A percentile compares a stretch with the other conserved stretches of the same genome.
Evolutionary conservation across 1,139 yeast genomes (phyloP).

Genomic region (Taphrina flavorubra): DNA sequence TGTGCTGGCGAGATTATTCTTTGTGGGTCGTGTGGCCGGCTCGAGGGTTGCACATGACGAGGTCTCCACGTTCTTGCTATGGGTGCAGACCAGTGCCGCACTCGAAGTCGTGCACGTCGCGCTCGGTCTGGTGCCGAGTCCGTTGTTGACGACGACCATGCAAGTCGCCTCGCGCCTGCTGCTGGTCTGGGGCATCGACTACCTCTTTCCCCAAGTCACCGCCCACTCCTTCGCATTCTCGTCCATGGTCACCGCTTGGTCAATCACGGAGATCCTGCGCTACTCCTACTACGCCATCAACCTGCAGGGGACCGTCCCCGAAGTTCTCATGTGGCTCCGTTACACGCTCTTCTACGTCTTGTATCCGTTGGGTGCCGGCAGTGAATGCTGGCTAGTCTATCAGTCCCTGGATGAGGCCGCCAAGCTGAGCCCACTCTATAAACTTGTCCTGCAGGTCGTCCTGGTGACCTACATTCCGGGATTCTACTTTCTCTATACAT

Average conservation of each 20-base stretch:
- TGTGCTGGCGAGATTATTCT: conserved; percentile 55
- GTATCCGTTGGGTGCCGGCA: conserved; percentile 89
- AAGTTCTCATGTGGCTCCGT: conserved; percentile 70
- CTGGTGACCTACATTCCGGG: conserved; percentile 62
- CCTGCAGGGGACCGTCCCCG: conserved; percentile 65
- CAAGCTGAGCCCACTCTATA: conserved; percentile 60
- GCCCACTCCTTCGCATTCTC: conserved; percentile 65
- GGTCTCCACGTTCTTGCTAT: conserved; percentile 65
- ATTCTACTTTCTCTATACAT: conserved; percentile 78
- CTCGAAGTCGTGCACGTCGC: conserved; percentile 81
- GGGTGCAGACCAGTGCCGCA: conserved; percentile 81
- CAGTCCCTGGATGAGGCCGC: conserved; percentile 68
- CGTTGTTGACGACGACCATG: conserved; percentile 77
- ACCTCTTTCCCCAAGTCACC: conserved; percentile 67
- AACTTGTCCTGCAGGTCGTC: conserved; percentile 61
- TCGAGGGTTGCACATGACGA: conserved; percentile 61
- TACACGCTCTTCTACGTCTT: conserved; percentile 67
- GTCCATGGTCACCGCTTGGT: conserved; percentile 83
- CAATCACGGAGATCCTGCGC: conserved; percentile 84
- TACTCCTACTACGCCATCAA: conserved; percentile 81
- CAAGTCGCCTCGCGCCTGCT: conserved; percentile 86
- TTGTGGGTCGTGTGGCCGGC: conserved; percentile 55
- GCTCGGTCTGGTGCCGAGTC: conserved; percentile 78
- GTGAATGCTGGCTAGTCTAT: conserved; percentile 76
- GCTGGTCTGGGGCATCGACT: conserved; percentile 82